Base-by-base conservation (phyloP, 192 early-diverging fungal species). In the Backusella mclennaniae region DNA sequence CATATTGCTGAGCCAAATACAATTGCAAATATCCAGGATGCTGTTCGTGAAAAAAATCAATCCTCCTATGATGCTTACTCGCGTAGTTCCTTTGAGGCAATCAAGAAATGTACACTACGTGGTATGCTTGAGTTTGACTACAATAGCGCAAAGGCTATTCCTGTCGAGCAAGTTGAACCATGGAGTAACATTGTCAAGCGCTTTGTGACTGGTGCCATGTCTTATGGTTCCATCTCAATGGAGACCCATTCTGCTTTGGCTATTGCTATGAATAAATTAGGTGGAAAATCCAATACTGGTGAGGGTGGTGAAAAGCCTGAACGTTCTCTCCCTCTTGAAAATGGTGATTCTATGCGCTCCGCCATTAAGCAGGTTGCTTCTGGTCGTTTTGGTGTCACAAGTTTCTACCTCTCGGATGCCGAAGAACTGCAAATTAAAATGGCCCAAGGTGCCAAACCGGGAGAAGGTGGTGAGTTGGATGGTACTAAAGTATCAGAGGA, bases 371-470 rank as follows among this genome's bases (percentile, higher is more conserved):
- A 99, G 85, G 95, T 99, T 63, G 98, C 98, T 9, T 97, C 96
- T 38, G 98, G 96, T 44, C 95, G 98, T 73, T 99, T 99, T 81
- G 98, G 98, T 83, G 97, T 99, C 3, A 99, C 98, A 52, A 92
- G 91, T 73, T 95, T 90, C 81, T 99, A 99, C 79, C 90, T 98
- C 41, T 89, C 96, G 5, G 96, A 99, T 81, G 91, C 97, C 2
- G 95, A 99, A 78, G 97, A 99, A 84, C 89, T 99, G 36, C 98
- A 99, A 81, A 99, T 99, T 90, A 99, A 99, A 90, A 95, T 99
- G 92, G 98, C 98, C 14, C 98, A 99, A 84, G 98, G 98, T 71
- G 98, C 98, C 59, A 99, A 98, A 87, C 96, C 98, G 17, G 98
- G 98, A 69, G 97, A 99, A 86, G 97, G 98, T 77, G 98, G 97